Percentiles rank a stretch among this genome's conserved stretches.
phyloP scores from a whole-genome alignment of 306 rosid genomes.

The Ziziphus jujuba region DNA sequence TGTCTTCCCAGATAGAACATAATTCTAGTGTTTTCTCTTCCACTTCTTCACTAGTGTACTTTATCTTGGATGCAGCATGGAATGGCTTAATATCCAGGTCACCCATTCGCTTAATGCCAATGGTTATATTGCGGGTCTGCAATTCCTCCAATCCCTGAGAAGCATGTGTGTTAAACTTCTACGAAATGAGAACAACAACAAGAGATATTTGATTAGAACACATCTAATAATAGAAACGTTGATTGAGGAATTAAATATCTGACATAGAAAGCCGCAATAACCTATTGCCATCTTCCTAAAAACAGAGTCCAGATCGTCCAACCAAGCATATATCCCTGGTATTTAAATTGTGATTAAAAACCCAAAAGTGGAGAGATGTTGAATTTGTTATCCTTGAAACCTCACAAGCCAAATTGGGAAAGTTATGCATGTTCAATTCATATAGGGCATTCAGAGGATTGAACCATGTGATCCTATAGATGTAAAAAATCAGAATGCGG shows the following conservation, averaged over 20 bases:
- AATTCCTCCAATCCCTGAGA: conserved; percentile 35
- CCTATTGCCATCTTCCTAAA: neutral
- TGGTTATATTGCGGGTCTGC: conserved; percentile 21
- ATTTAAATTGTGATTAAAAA: too few relatives aligned
- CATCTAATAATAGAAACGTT: neutral
- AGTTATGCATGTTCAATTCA: too few relatives aligned
- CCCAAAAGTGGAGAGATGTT: too few relatives aligned
- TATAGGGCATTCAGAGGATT: too few relatives aligned
- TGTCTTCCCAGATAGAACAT: conserved; percentile 57
- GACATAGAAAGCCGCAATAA: neutral
- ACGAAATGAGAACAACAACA: neutral
- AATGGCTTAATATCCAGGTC: conserved; percentile 60
- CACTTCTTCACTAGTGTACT: conserved; percentile 30
- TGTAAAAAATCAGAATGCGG: too few relatives aligned
- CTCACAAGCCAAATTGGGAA: too few relatives aligned
- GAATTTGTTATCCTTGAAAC: too few relatives aligned
- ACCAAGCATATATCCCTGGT: neutral
- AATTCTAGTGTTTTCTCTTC: conserved; percentile 33
- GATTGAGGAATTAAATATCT: neutral
- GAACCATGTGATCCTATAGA: too few relatives aligned
- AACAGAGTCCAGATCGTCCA: neutral
- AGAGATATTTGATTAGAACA: neutral
- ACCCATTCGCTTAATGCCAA: conserved; percentile 57
- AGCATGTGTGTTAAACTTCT: conserved; percentile 16
- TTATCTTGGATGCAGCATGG: conserved; percentile 33